Evolutionary conservation across 257 asterid genomes (phyloP).

Genomic region (Scutellaria baicalensis): DNA sequence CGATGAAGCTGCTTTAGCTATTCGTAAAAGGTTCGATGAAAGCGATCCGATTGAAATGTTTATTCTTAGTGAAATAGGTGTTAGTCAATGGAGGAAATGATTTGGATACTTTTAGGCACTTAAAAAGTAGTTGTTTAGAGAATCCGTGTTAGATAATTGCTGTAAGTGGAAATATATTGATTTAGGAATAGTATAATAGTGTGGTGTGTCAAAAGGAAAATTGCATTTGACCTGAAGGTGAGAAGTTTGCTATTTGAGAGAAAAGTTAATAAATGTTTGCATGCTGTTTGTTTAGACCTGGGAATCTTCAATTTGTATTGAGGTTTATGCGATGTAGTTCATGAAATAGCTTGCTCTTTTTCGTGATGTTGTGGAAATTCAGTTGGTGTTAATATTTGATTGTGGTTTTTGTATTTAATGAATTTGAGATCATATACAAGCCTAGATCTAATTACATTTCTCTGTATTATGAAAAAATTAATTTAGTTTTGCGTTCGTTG

Average conservation of each 20-base stretch:
- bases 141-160: neutral
- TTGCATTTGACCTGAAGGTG: neutral
- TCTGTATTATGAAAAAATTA: neutral
- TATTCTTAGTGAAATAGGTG: neutral
- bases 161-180: neutral
- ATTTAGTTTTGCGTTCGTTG: neutral
- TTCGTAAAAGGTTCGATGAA: conserved; percentile 56
- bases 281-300: neutral
- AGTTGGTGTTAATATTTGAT: neutral
- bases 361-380: neutral
- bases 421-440: neutral
- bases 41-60: neutral
- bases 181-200: neutral
- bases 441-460: neutral
- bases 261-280: neutral
- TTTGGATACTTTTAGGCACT: neutral
- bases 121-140: neutral
- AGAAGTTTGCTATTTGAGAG: neutral
- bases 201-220: neutral
- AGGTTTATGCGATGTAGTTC: neutral
- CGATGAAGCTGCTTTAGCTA: conserved; percentile 35
- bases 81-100: neutral
- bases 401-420: neutral
- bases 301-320: neutral
- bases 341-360: neutral